Evolutionary conservation across 2,329 filamentous ascomycete species (phyloP), one percentile per base, ranked within the genome.

Genomic region (Aspergillus ruber): DNA sequence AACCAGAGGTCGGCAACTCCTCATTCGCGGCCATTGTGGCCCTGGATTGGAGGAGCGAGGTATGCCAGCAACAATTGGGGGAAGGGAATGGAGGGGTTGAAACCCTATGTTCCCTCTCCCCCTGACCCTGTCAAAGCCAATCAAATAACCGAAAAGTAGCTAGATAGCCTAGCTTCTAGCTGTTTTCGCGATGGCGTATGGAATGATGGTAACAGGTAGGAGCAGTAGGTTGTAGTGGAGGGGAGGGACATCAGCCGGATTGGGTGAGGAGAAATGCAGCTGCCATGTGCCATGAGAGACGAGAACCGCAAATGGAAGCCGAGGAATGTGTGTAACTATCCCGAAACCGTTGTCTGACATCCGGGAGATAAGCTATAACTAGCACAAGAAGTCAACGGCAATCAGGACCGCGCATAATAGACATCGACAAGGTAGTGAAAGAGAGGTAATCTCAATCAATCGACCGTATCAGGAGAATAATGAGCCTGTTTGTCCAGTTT

Each of bases 1-100:
- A 70, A 51, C 64, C 64, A 58, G 65, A 64, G 53, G 66, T 65
- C 57, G 69, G 57, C 62, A 62, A 62, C 51, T 66, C 66, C 60
- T 68, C 67, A 60, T 66, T 67, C 50, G 65, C 66, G 63, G 61
- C 65, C 67, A 69, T 69, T 51, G 52, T 46, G 58, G 61, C 64
- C 66, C 61, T 58, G 45, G 51, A 55, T 52, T 56, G 60, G 59
- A 62, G 64, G 62, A 66, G 63, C 58, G 58, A 59, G 56, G 42
- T 25, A 25, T 42, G 12, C 7, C 38, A 23, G 13, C 33, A n/a
- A 17, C 13, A 17, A 17, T n/a, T 17, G 33, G 33, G 33, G 13
- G 15, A 15, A n/a, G 7, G 29, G 29, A 35, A 6, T n/a, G n/a
- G n/a, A 35, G 13, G 25, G 25, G 25, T 29, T 17, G n/a, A 18